Percentiles rank a stretch among this genome's conserved stretches.
These are phyloP conservation scores for Hibiscus tridactylites DNA, from an alignment of 345 rosid species.

Conservation along the genomic window DNA sequence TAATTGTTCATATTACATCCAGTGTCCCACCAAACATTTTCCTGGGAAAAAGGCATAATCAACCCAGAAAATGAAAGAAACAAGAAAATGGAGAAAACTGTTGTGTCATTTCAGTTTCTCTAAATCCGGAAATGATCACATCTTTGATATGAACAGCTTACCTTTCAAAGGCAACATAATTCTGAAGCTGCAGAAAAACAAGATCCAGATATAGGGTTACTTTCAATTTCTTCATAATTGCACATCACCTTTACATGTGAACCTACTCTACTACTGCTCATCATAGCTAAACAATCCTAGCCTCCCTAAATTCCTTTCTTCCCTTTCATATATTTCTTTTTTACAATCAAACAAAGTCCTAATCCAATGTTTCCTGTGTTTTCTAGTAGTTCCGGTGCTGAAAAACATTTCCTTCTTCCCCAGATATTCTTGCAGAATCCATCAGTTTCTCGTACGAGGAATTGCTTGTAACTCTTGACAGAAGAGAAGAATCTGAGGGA, in stretches of 20 bases:
- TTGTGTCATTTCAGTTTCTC: background rate
- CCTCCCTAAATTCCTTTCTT: background rate
- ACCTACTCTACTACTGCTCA: conserved; percentile 21
- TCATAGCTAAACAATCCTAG: conserved; percentile 10
- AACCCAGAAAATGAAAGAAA: background rate
- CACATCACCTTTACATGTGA: conserved; percentile 22
- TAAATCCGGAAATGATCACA: conserved; percentile 14
- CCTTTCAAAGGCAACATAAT: conserved; percentile 17
- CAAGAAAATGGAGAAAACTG: background rate
- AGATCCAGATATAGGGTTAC: conserved; percentile 9
- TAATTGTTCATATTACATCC: background rate
- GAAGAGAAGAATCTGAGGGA: conserved; percentile 29
- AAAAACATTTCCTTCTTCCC: conserved; percentile 19
- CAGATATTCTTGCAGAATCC: conserved; percentile 13
- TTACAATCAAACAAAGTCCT: background rate
- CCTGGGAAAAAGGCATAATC: background rate
- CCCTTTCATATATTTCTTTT: background rate
- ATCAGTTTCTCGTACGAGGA: conserved; percentile 20
- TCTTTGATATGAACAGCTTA: background rate
- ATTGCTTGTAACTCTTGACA: conserved; percentile 29
- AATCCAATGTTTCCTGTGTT: conserved; percentile 3
- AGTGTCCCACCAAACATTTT: background rate
- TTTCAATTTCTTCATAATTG: conserved; percentile 35
- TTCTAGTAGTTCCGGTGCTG: conserved; percentile 1
- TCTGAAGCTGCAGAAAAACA: background rate